These are phyloP conservation scores for Euphorbia pulcherrima DNA, from an alignment of 345 rosid species.

Conservation along the genomic window DNA sequence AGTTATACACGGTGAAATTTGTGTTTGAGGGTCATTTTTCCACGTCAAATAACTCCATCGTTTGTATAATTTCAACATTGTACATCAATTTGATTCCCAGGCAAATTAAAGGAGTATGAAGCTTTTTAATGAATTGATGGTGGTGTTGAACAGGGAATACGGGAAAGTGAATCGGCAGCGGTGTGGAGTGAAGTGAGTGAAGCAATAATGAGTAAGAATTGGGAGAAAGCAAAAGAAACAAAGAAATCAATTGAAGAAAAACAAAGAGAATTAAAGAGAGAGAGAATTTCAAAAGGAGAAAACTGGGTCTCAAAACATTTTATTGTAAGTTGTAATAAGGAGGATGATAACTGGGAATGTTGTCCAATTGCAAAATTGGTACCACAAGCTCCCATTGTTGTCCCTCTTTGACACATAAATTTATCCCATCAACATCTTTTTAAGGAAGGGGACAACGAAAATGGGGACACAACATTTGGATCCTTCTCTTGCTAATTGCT, in stretches of 20 bases:
- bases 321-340: slow-evolving; percentile 34
- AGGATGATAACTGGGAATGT: slow-evolving; percentile 61
- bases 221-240: slow-evolving; percentile 70
- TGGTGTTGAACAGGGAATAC: slow-evolving; percentile 38
- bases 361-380: slow-evolving; percentile 39
- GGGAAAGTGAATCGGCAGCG: slow-evolving; percentile 51
- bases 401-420: slow-evolving; percentile 1
- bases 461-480: too few species aligned
- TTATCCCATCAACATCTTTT: too few species aligned
- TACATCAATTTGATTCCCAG: too few species aligned
- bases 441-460: too few species aligned
- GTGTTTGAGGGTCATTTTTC: too few species aligned
- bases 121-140: too few species aligned
- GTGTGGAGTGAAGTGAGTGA: slow-evolving; percentile 70
- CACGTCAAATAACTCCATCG: too few species aligned
- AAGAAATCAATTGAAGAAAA: slow-evolving; percentile 41
- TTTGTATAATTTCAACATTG: too few species aligned
- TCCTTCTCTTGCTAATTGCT: too few species aligned
- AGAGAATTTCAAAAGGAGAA: slow-evolving; percentile 42
- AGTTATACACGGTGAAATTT: too few species aligned
- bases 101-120: too few species aligned
- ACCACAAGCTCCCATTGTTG: slow-evolving; percentile 14
- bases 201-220: slow-evolving; percentile 51
- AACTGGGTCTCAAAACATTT: slow-evolving; percentile 73
- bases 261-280: slow-evolving; percentile 48